Conservation (phyloP, 192 early-diverging fungal species). For the Coemansia aciculifera region DNA sequence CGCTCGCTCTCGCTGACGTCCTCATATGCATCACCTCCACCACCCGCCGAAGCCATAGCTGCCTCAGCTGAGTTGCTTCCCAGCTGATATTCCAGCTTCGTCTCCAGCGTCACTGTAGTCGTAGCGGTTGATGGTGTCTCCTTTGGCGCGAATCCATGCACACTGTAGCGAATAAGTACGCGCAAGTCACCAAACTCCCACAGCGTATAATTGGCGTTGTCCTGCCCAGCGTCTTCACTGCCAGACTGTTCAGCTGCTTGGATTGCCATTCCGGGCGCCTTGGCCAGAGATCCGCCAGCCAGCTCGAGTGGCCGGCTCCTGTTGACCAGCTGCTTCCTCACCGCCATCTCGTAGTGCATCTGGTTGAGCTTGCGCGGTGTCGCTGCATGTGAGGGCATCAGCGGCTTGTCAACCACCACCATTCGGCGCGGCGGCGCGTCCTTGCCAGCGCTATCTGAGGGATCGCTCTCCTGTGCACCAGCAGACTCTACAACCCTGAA, state of each 20-base stretch:
- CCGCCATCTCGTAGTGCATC: slow-evolving; percentile 23
- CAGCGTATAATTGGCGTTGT: slow-evolving; percentile 45
- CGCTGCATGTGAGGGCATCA: slow-evolving; percentile 20
- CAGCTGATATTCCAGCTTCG: slow-evolving; percentile 40
- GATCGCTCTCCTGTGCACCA: not conserved
- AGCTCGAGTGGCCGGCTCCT: slow-evolving; percentile 13
- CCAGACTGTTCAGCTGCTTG: not conserved
- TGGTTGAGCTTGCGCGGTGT: slow-evolving; percentile 38
- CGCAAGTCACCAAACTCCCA: slow-evolving; percentile 50
- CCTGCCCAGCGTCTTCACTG: not conserved
- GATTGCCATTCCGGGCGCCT: not conserved
- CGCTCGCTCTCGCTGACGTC: slow-evolving; percentile 40
- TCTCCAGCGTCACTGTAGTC: slow-evolving; percentile 34
- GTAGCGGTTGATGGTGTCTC: not conserved
- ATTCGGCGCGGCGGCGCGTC: slow-evolving; percentile 6
- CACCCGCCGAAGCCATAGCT: slow-evolving; percentile 10
- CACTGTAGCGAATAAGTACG: slow-evolving; percentile 37
- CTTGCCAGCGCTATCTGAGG: not conserved
- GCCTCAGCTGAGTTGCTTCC: slow-evolving; percentile 7
- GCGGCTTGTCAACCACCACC: slow-evolving; percentile 33
- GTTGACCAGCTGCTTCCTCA: slow-evolving; percentile 15
- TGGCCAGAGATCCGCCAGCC: slow-evolving; percentile 16
- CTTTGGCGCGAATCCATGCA: slow-evolving; percentile 27
- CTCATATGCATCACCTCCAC: slow-evolving; percentile 17
- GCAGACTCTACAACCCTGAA: slow-evolving; percentile 17